A percentile compares a stretch with the other conserved stretches of the same genome.
phyloP scores from a whole-genome alignment of 192 early-diverging fungal species.

The Coemansia sp. region DNA sequence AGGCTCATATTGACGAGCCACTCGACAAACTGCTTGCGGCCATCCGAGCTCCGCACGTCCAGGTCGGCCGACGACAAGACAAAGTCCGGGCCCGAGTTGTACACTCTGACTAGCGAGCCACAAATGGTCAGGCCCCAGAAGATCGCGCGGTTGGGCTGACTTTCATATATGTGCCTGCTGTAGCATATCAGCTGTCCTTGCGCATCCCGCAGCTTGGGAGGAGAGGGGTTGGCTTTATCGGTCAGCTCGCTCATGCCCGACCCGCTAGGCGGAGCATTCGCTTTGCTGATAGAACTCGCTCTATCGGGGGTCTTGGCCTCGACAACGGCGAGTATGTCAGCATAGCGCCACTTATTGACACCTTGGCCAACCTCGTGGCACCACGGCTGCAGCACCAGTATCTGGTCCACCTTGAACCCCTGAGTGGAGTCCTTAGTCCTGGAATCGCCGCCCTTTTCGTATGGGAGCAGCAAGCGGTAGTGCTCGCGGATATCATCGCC shows the following conservation, averaged over 20 bases:
- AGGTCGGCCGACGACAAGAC: conserved; percentile 11
- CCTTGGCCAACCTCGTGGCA: background rate
- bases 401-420: conserved; percentile 5
- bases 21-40: conserved; percentile 2
- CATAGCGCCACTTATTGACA: background rate
- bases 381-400: conserved; percentile 5
- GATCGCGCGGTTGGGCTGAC: conserved; percentile 13
- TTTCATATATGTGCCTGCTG: conserved; percentile 8
- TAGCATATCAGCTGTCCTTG: conserved; percentile 9
- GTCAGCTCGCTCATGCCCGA: background rate
- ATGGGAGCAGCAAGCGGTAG: background rate
- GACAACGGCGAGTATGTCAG: background rate
- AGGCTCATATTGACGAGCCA: conserved; percentile 9
- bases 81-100: background rate
- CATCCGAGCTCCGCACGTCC: background rate
- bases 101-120: background rate
- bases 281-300: background rate
- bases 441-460: background rate
- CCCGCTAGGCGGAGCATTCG: background rate
- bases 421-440: conserved; percentile 2
- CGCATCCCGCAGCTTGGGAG: background rate
- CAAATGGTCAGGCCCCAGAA: conserved; percentile 14
- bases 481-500: background rate
- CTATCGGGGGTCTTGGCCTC: conserved; percentile 2
- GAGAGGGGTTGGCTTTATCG: background rate